phyloP scores from a whole-genome alignment of 2,329 filamentous ascomycete genomes.

The Colletotrichum magnum region DNA sequence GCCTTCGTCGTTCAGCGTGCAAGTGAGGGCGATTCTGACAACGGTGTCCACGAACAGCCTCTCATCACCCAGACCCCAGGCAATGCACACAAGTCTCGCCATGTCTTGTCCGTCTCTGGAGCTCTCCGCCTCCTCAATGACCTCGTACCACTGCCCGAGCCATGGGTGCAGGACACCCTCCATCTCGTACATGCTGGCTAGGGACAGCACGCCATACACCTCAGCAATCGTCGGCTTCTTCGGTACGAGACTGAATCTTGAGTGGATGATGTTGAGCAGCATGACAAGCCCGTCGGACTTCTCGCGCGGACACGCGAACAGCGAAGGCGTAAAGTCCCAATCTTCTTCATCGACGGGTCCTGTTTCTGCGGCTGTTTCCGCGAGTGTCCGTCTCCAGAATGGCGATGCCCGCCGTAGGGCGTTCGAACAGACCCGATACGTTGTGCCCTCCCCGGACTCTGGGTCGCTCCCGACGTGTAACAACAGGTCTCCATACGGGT shows the following conservation, averaged over 20 bases:
- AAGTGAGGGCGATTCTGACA: constrained; percentile 12
- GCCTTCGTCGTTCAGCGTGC: not conserved
- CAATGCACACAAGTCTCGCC: constrained; percentile 21
- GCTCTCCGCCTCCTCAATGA: not conserved
- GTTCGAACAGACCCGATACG: constrained; percentile 29
- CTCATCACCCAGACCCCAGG: constrained; percentile 33
- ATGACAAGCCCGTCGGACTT: constrained; percentile 25
- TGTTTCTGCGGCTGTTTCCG: constrained; percentile 1
- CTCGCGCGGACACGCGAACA: constrained; percentile 25
- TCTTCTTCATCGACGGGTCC: not conserved
- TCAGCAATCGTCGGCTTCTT: constrained; percentile 4
- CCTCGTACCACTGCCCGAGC: constrained; percentile 25
- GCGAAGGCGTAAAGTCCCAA: constrained; percentile 21
- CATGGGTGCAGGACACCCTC: constrained; percentile 32
- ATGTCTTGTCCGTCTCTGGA: constrained; percentile 10
- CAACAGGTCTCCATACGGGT: constrained; percentile 23
- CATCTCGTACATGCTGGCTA: constrained; percentile 35
- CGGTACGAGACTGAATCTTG: constrained; percentile 13
- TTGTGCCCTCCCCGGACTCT: constrained; percentile 5
- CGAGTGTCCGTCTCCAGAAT: constrained; percentile 28
- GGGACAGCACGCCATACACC: constrained; percentile 24
- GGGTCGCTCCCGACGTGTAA: constrained; percentile 6
- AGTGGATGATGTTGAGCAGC: constrained; percentile 35
- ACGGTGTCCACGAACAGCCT: constrained; percentile 13
- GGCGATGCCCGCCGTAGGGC: constrained; percentile 31